Base-by-base conservation (phyloP, 306 rosid species). In the Rubus parviflorus region DNA sequence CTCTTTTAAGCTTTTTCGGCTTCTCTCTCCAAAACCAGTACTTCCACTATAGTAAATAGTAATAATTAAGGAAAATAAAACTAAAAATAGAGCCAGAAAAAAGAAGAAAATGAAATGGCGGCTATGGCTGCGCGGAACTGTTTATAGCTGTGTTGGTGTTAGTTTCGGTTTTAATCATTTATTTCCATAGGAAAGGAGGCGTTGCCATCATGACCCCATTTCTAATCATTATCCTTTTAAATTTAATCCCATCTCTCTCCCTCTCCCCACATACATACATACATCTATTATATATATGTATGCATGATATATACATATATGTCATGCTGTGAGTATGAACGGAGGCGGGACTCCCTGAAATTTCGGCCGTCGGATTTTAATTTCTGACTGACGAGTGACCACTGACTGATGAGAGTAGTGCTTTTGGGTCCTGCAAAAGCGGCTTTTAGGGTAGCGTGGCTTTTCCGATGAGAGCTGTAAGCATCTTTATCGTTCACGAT, bases 71-170 rank as follows among this genome's bases (percentile, higher is more conserved):
- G 47, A 75, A 54, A 35, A 69, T 51, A 45, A 68, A 23, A 20
- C 0, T 7, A 66, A 19, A 65, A 72, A 42, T 3, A 38, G 25
- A 14, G 63, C 16, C 35, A 30, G 8, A 54, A 62, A 52, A 25
- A 19, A 61, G 62, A 38, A 3, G 1, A 14, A 48, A 72, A 40
- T 75, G 67, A 84, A 83, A 83, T 83, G 95, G 95, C 98, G 94
- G 97, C 96, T 86, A 19, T 83, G 96, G 87, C 97, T 88, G 98
- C 98, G 93, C 98, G 87, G 2, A 0, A 3, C 0, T 30, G 41
- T 6, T 16, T 61, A 23, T 57, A 10, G 40, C 16, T 23, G 43
- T 30, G 5, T 30, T 30, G 42, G 42, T 61, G 68, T 16, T 56
- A 3, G 12, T 68, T 67, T 75, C 20, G 17, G 49, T 57, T 85